These are phyloP conservation scores for Botrytis byssoidea DNA, from an alignment of 2,329 filamentous ascomycete species.

Conservation along the genomic window DNA sequence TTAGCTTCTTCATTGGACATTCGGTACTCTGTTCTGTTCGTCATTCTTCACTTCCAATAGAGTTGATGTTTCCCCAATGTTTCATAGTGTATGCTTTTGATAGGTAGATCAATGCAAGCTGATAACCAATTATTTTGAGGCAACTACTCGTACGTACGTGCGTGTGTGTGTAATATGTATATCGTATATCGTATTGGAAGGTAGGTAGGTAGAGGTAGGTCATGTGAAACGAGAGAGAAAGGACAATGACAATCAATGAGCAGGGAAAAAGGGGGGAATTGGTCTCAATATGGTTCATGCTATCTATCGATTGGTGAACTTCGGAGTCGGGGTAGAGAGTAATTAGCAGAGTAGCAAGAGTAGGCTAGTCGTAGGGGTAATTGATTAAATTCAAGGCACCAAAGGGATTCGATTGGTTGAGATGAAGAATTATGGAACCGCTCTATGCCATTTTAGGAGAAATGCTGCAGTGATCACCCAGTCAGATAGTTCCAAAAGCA, in stretches of 20 bases:
- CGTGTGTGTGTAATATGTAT: too few relatives aligned
- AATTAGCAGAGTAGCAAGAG: too few relatives aligned
- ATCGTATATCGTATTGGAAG: neutral
- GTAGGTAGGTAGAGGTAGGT: neutral
- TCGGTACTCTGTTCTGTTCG: neutral
- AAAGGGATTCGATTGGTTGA: neutral
- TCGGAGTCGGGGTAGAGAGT: neutral
- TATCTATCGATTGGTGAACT: slow-evolving; percentile 1
- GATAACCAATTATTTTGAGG: neutral
- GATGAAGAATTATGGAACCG: rapidly evolving
- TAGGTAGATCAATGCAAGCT: neutral
- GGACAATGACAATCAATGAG: too few relatives aligned
- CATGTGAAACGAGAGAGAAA: neutral
- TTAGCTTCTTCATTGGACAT: neutral
- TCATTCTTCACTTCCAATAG: neutral
- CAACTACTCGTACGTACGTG: too few relatives aligned
- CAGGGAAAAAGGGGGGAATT: neutral
- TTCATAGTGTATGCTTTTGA: neutral
- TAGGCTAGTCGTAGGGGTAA: too few relatives aligned
- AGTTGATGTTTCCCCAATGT: neutral
- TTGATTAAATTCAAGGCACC: neutral
- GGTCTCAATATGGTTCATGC: neutral
- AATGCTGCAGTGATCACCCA: neutral
- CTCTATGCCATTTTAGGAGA: neutral
- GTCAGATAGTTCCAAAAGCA: too few relatives aligned